Base-by-base conservation (phyloP, 768 basidiomycete species). In the Bullera alba region DNA sequence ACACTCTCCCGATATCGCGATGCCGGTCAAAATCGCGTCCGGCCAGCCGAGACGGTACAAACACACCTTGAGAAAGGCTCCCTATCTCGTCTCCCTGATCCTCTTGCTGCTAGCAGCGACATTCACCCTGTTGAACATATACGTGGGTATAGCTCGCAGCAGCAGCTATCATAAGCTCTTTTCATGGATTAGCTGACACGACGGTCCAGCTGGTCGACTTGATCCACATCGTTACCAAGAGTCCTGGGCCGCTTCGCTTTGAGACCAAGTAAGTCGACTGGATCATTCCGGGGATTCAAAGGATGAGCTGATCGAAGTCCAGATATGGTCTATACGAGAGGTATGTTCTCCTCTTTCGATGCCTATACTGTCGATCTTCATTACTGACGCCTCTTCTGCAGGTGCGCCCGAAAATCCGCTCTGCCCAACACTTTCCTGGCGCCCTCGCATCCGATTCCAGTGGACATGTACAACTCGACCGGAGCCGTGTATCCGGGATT, bases 271-370 rank as follows among this genome's bases (percentile, higher is more conserved):
- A 42, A 55, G 70, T 51, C 5, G 5, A 25, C n/a, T 22, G 19
- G 23, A 21, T 32, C n/a, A n/a, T 19, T 10, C 5, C 4, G 46
- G 5, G 14, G 43, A 23, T 7, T 38, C n/a, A 16, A 16, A 22
- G 10, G 19, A n/a, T 14, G 23, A 15, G 37, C 30, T 4, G 28
- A 29, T 39, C 30, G 23, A 38, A 19, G 30, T 30, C 23, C 25
- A 70, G 69, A 53, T 72, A 72, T 42, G 70, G 70, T 26, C 57
- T 72, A 2, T 72, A 69, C 34, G 46, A 57, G 41, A 53, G 67
- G 65, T 66, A 39, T 26, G 51, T 35, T 44, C 22, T n/a, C n/a
- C 28, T 37, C 27, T 21, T 34, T 15, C 16, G 29, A 19, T 5
- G 19, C 30, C 21, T 7, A 38, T 27, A 25, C 39, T 28, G 12